A percentile compares a stretch with the other conserved stretches of the same genome.
Conservation (phyloP, 192 early-diverging fungal genomes). For the Cetraspora pellucida region DNA sequence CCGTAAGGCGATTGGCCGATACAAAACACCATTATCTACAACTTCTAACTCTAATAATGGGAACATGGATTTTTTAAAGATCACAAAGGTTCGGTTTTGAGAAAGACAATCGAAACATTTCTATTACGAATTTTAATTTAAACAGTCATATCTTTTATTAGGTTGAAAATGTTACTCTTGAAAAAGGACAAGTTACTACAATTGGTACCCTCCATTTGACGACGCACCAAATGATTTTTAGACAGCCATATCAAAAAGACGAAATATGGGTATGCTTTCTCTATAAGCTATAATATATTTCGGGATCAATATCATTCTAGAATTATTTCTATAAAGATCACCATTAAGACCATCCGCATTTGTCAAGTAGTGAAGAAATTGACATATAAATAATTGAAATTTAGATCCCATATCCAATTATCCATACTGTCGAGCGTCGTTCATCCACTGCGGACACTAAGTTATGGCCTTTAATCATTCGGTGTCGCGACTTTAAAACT, state of each 20-base stretch:
- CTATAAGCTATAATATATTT: constrained; percentile 11
- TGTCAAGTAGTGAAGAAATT: neutral
- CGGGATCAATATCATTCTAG: neutral
- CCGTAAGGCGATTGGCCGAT: too few relatives aligned
- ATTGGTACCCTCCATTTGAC: constrained; percentile 71
- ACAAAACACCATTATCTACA: too few relatives aligned
- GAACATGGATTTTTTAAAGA: too few relatives aligned
- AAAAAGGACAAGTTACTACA: constrained; percentile 42
- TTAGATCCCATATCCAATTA: constrained; percentile 80
- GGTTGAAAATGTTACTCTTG: constrained; percentile 49
- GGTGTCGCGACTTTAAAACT: constrained; percentile 82
- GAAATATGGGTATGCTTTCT: constrained; percentile 67
- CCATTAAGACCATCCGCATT: neutral
- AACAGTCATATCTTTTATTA: constrained; percentile 1
- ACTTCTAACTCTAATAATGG: too few relatives aligned
- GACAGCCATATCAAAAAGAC: constrained; percentile 37
- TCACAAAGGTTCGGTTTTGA: too few relatives aligned
- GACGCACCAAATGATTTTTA: constrained; percentile 79
- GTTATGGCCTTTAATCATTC: constrained; percentile 59
- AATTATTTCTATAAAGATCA: neutral
- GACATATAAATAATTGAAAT: neutral
- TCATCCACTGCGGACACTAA: constrained; percentile 43
- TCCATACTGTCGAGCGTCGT: constrained; percentile 79
- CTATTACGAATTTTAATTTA: too few relatives aligned
- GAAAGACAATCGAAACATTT: too few relatives aligned